Evolutionary conservation across 805 yeast species (phyloP).

Genomic region (Lipomyces anomalus): DNA sequence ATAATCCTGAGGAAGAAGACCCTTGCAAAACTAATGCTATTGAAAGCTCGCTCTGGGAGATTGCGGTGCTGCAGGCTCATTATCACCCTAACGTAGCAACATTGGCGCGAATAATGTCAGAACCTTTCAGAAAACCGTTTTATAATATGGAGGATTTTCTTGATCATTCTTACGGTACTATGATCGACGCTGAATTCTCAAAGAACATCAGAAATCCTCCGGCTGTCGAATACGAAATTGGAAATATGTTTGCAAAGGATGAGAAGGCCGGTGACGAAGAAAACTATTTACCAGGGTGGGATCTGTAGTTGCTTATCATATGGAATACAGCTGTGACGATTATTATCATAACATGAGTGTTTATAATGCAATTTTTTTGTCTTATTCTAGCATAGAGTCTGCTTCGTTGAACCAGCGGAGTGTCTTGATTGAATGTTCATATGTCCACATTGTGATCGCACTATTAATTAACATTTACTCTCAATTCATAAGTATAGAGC

Average conservation of each 20-base stretch:
- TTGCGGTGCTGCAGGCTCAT: slow-evolving; percentile 71
- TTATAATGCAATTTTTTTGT: neutral
- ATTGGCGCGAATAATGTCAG: slow-evolving; percentile 77
- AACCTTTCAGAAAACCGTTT: slow-evolving; percentile 80
- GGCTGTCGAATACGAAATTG: slow-evolving; percentile 66
- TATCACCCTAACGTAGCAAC: slow-evolving; percentile 96
- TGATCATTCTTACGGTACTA: slow-evolving; percentile 77
- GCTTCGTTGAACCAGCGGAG: slow-evolving; percentile 24
- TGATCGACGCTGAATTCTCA: slow-evolving; percentile 48
- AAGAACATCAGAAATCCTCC: slow-evolving; percentile 40
- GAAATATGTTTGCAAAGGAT: too few species aligned
- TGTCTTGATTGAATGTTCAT: slow-evolving; percentile 39
- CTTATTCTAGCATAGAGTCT: too few species aligned
- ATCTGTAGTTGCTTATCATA: neutral
- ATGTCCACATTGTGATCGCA: slow-evolving; percentile 62
- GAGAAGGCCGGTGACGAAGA: too few species aligned
- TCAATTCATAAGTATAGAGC: neutral
- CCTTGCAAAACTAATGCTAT: slow-evolving; percentile 78
- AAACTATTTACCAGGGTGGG: slow-evolving; percentile 28
- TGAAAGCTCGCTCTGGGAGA: slow-evolving; percentile 87
- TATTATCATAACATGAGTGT: neutral
- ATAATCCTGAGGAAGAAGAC: slow-evolving; percentile 54
- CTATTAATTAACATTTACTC: slow-evolving; percentile 25
- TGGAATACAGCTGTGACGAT: neutral
- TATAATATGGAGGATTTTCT: slow-evolving; percentile 92